Conservation (phyloP, 805 yeast species). For the Ascoidea tarda region DNA sequence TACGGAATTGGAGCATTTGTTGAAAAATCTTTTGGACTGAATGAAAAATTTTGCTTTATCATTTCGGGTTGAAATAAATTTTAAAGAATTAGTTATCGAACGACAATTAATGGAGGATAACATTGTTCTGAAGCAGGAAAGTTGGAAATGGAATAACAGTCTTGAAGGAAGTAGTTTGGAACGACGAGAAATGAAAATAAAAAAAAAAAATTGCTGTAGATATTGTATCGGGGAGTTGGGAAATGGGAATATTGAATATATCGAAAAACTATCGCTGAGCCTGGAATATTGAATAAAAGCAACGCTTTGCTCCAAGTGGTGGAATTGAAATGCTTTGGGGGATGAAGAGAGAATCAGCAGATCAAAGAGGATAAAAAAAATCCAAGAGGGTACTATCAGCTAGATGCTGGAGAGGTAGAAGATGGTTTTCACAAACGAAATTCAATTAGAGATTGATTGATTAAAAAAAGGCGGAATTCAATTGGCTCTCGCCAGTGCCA, state of each 20-base stretch:
- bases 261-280: too few relatives aligned
- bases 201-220: too few relatives aligned
- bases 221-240: too few relatives aligned
- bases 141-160: too few relatives aligned
- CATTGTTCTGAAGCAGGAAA: too few relatives aligned
- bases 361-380: background rate
- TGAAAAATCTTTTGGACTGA: background rate
- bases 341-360: background rate
- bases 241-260: too few relatives aligned
- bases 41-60: background rate
- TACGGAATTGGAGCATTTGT: background rate
- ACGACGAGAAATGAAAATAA: too few relatives aligned
- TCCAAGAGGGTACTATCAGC: background rate
- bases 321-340: background rate
- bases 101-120: background rate
- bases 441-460: background rate
- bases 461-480: background rate
- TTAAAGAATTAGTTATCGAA: background rate
- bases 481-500: background rate
- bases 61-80: too few relatives aligned
- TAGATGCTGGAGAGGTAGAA: too few relatives aligned
- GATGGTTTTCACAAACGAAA: too few relatives aligned
- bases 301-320: background rate
- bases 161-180: too few relatives aligned
- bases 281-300: too few relatives aligned